Percentiles rank a stretch among this genome's conserved stretches.
These are phyloP conservation scores for Calamus simplicifolius DNA, from an alignment of 176 grass and related monocot genomes.

Conservation along the genomic window DNA sequence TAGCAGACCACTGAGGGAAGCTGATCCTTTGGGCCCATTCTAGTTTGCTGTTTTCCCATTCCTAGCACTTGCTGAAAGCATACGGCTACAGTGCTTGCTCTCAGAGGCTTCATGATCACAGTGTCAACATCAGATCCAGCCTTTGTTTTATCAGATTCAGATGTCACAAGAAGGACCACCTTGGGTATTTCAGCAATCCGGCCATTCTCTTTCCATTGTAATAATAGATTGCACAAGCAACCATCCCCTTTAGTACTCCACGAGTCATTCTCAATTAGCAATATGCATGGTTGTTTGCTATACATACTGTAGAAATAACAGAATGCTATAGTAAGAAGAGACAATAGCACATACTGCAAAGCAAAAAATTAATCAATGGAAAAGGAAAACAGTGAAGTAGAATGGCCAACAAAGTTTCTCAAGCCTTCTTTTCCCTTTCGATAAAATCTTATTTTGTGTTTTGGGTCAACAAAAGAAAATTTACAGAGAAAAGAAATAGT, in stretches of 20 bases:
- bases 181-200: conserved; percentile 21
- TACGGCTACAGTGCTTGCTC: conserved; percentile 68
- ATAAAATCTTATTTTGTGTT: too few species aligned
- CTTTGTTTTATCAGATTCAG: conserved; percentile 39
- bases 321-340: neutral
- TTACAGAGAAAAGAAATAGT: too few species aligned
- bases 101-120: conserved; percentile 77
- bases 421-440: too few species aligned
- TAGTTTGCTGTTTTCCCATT: conserved; percentile 39
- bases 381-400: too few species aligned
- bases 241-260: conserved; percentile 36
- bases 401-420: too few species aligned
- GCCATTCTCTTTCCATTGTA: conserved; percentile 42
- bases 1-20: conserved; percentile 52
- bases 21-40: conserved; percentile 32
- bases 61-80: conserved; percentile 80
- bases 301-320: conserved; percentile 21
- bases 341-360: neutral
- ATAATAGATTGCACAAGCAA: conserved; percentile 41
- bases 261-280: conserved; percentile 81
- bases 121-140: conserved; percentile 43
- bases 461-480: too few species aligned
- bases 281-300: conserved; percentile 35
- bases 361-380: neutral
- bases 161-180: conserved; percentile 60